Evolutionary conservation across 1,284 basidiomycete species (phyloP).

Genomic region (Mycena sp.): DNA sequence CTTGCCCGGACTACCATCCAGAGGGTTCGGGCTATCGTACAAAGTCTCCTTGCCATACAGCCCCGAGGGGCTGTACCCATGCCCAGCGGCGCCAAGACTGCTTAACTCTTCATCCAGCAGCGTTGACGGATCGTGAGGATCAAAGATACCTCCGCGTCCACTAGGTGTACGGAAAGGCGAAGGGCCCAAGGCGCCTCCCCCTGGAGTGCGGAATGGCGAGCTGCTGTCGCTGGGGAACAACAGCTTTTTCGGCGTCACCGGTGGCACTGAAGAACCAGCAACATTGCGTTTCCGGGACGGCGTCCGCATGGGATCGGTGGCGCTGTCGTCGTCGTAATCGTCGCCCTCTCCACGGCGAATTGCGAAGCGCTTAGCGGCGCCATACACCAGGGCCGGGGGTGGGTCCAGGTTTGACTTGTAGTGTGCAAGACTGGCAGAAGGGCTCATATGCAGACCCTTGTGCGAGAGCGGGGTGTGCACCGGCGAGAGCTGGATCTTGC

Average conservation of each 20-base stretch:
- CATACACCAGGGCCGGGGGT: conserved; percentile 46
- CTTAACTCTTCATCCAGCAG: conserved; percentile 74
- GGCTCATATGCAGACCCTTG: conserved; percentile 73
- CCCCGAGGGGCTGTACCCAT: conserved; percentile 64
- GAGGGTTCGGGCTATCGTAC: conserved; percentile 68
- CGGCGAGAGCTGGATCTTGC: conserved; percentile 58
- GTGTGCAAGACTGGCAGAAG: conserved; percentile 66
- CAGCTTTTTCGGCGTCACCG: conserved; percentile 67
- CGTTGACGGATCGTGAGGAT: conserved; percentile 72
- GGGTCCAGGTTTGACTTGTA: conserved; percentile 72
- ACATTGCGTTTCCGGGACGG: conserved; percentile 59
- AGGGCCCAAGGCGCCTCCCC: conserved; percentile 38
- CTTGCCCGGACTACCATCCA: conserved; percentile 53
- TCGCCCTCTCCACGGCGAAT: conserved; percentile 5
- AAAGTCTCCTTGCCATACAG: conserved; percentile 63
- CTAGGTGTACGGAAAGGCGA: conserved; percentile 70
- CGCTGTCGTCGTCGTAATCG: conserved; percentile 46
- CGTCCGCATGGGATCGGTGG: conserved; percentile 57
- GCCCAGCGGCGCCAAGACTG: conserved; percentile 51
- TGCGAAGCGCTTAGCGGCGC: conserved; percentile 12
- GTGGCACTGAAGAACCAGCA: conserved; percentile 43
- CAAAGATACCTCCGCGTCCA: conserved; percentile 56
- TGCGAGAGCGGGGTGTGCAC: conserved; percentile 72
- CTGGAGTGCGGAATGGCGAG: conserved; percentile 68
- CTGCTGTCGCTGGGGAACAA: conserved; percentile 51